phyloP scores from a whole-genome alignment of 352 stramenopile species.

The Phytophthora europaea region DNA sequence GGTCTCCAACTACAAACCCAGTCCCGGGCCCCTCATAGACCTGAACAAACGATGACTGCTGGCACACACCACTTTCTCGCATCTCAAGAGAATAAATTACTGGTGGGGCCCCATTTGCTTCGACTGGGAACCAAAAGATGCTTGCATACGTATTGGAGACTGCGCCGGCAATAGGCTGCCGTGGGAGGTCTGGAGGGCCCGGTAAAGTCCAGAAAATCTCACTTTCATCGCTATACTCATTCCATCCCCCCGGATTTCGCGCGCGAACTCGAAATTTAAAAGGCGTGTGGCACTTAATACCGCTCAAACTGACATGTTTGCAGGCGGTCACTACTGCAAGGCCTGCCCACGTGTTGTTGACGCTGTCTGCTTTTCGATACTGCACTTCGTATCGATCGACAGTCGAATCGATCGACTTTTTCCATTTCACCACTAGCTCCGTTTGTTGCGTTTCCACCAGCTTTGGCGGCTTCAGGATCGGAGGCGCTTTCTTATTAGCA shows the following conservation, averaged over 20 bases:
- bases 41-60: slow-evolving; percentile 44
- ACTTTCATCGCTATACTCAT: slow-evolving; percentile 64
- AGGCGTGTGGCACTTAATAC: slow-evolving; percentile 57
- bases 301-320: slow-evolving; percentile 57
- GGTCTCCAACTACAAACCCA: slow-evolving; percentile 63
- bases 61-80: slow-evolving; percentile 40
- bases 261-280: slow-evolving; percentile 72
- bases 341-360: slow-evolving; percentile 56
- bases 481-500: slow-evolving; percentile 46
- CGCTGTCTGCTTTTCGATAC: slow-evolving; percentile 59
- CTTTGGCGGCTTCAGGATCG: slow-evolving; percentile 43
- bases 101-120: slow-evolving; percentile 64
- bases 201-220: slow-evolving; percentile 71
- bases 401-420: slow-evolving; percentile 65
- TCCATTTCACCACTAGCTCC: slow-evolving; percentile 68
- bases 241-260: slow-evolving; percentile 78
- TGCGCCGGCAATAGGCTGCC: slow-evolving; percentile 58
- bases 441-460: slow-evolving; percentile 64
- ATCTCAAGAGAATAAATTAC: slow-evolving; percentile 75
- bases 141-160: slow-evolving; percentile 79
- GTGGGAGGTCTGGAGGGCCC: slow-evolving; percentile 52
- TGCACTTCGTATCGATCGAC: slow-evolving; percentile 84
- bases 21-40: slow-evolving; percentile 78
- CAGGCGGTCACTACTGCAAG: slow-evolving; percentile 46
- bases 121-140: slow-evolving; percentile 75